Base-by-base conservation (phyloP, 805 yeast species). In the Wickerhamiella domercqiae region DNA sequence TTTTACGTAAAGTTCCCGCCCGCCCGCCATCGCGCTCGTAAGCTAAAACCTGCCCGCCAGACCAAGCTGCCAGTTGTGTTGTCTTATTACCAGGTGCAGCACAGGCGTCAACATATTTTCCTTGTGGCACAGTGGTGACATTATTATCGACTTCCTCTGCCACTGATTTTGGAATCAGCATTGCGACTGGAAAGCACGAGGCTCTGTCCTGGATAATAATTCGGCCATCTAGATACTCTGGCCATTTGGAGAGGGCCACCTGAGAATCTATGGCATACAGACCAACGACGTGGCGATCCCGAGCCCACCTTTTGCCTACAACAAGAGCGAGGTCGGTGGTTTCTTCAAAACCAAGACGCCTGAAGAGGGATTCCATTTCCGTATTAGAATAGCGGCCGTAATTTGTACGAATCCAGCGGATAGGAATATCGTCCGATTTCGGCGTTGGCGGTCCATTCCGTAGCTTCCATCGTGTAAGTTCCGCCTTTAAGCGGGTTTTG, bases 61-160 rank as follows among this genome's bases (percentile, higher is more conserved):
- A 57, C 36, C 70, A 62, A 0, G 90, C 72, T 0, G 95, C 94
- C 17, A 78, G 61, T 59, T 87, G 97, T 0, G 96, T 82, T 0
- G 99, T 90, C 55, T 90, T 93, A 57, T 90, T 90, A 4, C 99
- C 99, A 3, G 99, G 99, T 0, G 99, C 98, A 2, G 97, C 86
- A 60, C 96, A 86, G 1, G 95, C 78, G 59, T 90, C 99, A 32
- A 90, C 79, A 7, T 84, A 73, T 30, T 13, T 30, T 9, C 19
- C 11, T n/a, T n/a, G n/a, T n/a, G n/a, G n/a, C n/a, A n/a, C n/a
- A 13, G 11, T 13, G 30, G 7, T 28, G n/a, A 5, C 17, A 5
- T 6, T 28, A 13, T 24, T 13, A 9, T 24, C 13, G 13, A 4
- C 16, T 13, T 40, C 43, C 3, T 9, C 14, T 18, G 64, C 57